phyloP scores from a whole-genome alignment of 2,329 filamentous ascomycete genomes.

The Periconia digitata region DNA sequence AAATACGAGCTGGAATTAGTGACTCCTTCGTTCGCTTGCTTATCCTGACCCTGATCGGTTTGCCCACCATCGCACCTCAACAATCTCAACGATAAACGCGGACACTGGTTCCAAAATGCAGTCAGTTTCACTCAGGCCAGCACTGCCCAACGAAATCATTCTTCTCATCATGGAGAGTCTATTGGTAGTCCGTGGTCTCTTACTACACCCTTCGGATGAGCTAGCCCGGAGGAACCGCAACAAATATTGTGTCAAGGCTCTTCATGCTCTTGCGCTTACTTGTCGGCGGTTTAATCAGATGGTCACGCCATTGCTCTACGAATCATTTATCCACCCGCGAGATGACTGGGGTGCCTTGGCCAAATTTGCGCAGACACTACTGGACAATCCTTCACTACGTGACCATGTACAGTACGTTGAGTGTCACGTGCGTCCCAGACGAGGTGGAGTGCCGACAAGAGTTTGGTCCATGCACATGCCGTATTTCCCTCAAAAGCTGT shows the following conservation, averaged over 20 bases:
- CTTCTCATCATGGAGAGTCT: constrained; percentile 17
- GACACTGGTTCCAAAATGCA: too few relatives aligned
- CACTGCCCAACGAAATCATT: constrained; percentile 21
- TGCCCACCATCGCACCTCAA: too few relatives aligned
- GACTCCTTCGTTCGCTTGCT: too few relatives aligned
- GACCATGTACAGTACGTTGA: constrained; percentile 9
- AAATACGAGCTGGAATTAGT: too few relatives aligned
- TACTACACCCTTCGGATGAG: constrained; percentile 3
- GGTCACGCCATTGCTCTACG: constrained; percentile 17
- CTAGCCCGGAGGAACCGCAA: constrained; percentile 6
- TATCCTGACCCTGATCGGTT: too few relatives aligned
- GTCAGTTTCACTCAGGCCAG: too few relatives aligned
- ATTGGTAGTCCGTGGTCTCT: constrained; percentile 12
- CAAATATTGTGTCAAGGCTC: neutral
- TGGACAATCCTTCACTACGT: neutral
- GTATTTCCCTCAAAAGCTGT: too few relatives aligned
- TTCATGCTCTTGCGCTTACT: constrained; percentile 16
- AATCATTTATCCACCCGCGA: constrained; percentile 12
- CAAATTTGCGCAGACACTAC: constrained; percentile 4
- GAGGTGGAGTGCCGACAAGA: too few relatives aligned
- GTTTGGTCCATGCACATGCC: too few relatives aligned
- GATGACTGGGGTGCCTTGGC: neutral
- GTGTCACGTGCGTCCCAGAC: neutral
- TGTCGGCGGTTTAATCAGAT: constrained; percentile 15
- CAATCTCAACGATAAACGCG: too few relatives aligned